Percentiles rank a stretch among this genome's conserved stretches.
Evolutionary conservation across 1,139 yeast species (phyloP).

Genomic region (Blastobotrys niveus): DNA sequence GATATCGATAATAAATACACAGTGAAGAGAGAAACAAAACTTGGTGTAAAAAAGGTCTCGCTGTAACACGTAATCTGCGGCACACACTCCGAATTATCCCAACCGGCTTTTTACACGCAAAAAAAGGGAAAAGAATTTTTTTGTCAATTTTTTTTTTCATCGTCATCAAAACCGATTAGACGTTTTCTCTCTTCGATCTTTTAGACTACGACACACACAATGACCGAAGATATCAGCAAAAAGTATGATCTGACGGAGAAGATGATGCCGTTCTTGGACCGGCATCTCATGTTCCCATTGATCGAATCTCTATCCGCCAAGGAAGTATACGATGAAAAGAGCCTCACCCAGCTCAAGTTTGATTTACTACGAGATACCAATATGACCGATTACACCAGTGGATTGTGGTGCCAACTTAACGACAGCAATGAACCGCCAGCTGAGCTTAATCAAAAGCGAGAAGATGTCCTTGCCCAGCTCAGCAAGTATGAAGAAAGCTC

Average conservation of each 20-base stretch:
- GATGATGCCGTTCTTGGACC: conserved; percentile 51
- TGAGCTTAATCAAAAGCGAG: conserved; percentile 39
- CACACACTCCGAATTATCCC: background rate
- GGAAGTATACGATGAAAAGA: conserved; percentile 41
- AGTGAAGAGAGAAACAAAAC: background rate
- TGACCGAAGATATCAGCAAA: conserved; percentile 21
- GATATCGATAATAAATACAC: no score
- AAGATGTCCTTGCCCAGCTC: conserved; percentile 38
- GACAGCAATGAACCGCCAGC: conserved; percentile 39
- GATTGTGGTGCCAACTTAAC: conserved; percentile 40
- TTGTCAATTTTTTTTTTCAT: background rate
- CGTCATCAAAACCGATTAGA: background rate
- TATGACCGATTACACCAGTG: conserved; percentile 47
- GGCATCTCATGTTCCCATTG: conserved; percentile 51
- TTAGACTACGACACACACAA: background rate
- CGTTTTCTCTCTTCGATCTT: no score
- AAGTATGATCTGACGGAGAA: conserved; percentile 48
- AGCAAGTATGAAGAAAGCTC: conserved; percentile 42
- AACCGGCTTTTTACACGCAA: background rate
- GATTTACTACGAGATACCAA: conserved; percentile 50
- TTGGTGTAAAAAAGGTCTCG: background rate
- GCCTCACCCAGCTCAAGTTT: conserved; percentile 43
- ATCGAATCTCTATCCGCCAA: conserved; percentile 44
- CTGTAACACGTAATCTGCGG: no score
- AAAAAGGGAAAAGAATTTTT: background rate